These are phyloP conservation scores for Diaporthe amygdali DNA, from an alignment of 2,329 filamentous ascomycete species.

Conservation along the genomic window DNA sequence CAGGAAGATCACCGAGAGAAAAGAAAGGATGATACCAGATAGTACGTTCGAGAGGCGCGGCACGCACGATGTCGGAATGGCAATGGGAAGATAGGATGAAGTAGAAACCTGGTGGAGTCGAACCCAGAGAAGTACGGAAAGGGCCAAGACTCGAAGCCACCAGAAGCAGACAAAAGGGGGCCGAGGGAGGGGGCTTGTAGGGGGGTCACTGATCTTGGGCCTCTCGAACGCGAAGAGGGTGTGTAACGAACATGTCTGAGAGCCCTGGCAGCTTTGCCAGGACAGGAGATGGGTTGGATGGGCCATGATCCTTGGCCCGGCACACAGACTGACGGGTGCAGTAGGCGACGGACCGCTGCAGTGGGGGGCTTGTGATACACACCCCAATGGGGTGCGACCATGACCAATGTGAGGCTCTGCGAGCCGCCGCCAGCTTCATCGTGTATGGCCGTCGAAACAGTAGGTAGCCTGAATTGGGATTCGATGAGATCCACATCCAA, in stretches of 20 bases:
- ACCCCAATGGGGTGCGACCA: conserved; percentile 2
- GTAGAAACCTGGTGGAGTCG: conserved; percentile 21
- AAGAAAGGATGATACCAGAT: conserved; percentile 20
- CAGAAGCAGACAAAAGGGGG: conserved; percentile 9
- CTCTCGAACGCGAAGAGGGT: background rate
- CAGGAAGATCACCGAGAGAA: conserved; percentile 2
- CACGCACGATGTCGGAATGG: background rate
- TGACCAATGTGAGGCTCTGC: conserved; percentile 2
- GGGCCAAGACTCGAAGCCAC: conserved; percentile 10
- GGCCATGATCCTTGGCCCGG: conserved; percentile 6
- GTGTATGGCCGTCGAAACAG: conserved; percentile 11
- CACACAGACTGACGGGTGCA: conserved; percentile 14
- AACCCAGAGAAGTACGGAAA: conserved; percentile 13
- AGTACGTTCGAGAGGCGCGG: background rate
- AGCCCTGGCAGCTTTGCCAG: conserved; percentile 16
- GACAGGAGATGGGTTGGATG: conserved; percentile 3
- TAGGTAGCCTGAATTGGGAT: conserved; percentile 14
- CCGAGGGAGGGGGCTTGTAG: background rate
- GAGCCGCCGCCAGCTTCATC: background rate
- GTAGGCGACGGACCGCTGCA: background rate
- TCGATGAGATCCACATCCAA: background rate
- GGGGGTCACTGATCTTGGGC: conserved; percentile 3
- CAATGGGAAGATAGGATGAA: conserved; percentile 15
- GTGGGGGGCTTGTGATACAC: background rate
- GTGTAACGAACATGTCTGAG: conserved; percentile 25